These are phyloP conservation scores for Gossypium herbaceum DNA, from an alignment of 345 rosid genomes.

Conservation along the genomic window DNA sequence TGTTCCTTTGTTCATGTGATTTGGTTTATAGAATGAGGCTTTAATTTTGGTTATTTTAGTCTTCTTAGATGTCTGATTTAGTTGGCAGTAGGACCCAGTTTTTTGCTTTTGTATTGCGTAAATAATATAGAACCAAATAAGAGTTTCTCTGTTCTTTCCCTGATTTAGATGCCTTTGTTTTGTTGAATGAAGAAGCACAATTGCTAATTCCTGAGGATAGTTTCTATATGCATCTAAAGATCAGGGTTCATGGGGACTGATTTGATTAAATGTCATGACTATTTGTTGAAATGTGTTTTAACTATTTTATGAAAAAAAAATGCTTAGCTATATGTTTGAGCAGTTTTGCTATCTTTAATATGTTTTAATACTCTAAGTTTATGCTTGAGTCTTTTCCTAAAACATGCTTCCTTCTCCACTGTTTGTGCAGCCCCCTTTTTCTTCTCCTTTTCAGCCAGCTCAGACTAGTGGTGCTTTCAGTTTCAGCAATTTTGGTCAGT, in stretches of 20 bases:
- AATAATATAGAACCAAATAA: background rate
- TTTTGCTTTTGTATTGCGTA: background rate
- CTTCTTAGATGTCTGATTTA: background rate
- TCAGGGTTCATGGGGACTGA: background rate
- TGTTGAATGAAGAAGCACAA: slow-evolving; percentile 3
- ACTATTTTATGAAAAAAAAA: background rate
- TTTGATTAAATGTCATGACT: background rate
- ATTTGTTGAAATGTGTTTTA: background rate
- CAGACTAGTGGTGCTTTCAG: slow-evolving; percentile 41
- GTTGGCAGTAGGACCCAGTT: background rate
- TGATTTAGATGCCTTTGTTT: background rate
- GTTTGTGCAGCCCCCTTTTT: background rate
- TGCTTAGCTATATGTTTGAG: slow-evolving; percentile 36
- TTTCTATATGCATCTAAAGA: background rate
- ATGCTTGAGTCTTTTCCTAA: background rate
- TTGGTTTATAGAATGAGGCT: background rate
- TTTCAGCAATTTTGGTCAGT: slow-evolving; percentile 52
- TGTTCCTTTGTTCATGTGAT: background rate
- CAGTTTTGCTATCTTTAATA: background rate
- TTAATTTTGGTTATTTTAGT: background rate
- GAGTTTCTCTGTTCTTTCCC: too few species aligned
- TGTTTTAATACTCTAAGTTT: background rate
- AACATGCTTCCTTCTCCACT: background rate
- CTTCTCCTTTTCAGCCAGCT: slow-evolving; percentile 23
- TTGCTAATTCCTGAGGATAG: background rate